phyloP scores from a whole-genome alignment of 352 stramenopile genomes.

The Pythium brassicae region DNA sequence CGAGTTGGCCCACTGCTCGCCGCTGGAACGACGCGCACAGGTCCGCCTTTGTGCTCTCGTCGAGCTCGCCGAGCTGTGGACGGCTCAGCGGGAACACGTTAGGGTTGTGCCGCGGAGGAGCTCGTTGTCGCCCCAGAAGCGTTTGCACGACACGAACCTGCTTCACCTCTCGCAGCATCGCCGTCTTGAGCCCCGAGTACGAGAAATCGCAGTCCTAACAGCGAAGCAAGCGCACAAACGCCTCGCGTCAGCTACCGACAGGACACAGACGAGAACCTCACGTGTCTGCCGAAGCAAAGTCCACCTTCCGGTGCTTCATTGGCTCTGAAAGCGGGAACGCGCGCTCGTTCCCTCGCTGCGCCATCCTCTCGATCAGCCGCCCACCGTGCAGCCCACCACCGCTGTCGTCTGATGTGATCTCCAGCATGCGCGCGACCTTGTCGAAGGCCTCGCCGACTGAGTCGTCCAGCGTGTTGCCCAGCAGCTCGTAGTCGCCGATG shows the following conservation, averaged over 20 bases:
- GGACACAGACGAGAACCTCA: neutral
- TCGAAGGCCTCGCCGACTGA: constrained; percentile 98
- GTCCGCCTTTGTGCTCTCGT: constrained; percentile 67
- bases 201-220: constrained; percentile 95
- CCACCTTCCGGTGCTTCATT: constrained; percentile 78
- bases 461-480: constrained; percentile 97
- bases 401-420: constrained; percentile 46
- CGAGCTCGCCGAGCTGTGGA: constrained; percentile 42
- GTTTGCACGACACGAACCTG: constrained; percentile 23
- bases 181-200: constrained; percentile 98
- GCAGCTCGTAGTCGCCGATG: constrained; percentile 90
- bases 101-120: neutral
- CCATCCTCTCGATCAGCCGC: constrained; percentile 92
- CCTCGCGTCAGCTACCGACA: neutral
- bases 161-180: constrained; percentile 84
- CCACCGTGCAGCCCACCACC: constrained; percentile 82
- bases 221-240: neutral
- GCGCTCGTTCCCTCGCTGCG: constrained; percentile 85
- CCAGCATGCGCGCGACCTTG: constrained; percentile 96
- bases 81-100: constrained; percentile 14
- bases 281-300: neutral
- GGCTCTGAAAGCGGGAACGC: constrained; percentile 91
- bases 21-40: constrained; percentile 94
- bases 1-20: constrained; percentile 48
- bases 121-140: neutral